Percentiles rank a stretch among this genome's conserved stretches.
Evolutionary conservation across 768 basidiomycete genomes (phyloP).

Genomic region (Psilocybe tampanensis): DNA sequence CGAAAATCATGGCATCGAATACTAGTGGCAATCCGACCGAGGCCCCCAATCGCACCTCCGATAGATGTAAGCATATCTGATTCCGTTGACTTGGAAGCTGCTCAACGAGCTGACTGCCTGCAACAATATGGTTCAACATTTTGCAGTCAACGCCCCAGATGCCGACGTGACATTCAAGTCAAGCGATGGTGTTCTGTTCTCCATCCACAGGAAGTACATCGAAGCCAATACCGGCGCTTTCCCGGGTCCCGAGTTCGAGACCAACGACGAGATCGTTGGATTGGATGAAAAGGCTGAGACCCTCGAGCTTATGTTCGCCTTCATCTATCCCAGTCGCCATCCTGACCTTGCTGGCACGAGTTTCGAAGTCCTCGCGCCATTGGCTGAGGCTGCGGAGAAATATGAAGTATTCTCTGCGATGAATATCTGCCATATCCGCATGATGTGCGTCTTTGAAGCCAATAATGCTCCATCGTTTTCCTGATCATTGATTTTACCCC

Average conservation of each 20-base stretch:
- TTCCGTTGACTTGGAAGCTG: no score
- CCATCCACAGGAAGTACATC: constrained; percentile 24
- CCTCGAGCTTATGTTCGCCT: constrained; percentile 28
- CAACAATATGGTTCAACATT: no score
- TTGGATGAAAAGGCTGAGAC: constrained; percentile 23
- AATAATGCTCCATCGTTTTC: no score
- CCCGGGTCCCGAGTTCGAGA: constrained; percentile 19
- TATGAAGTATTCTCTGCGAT: constrained; percentile 3
- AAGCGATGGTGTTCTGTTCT: constrained; percentile 20
- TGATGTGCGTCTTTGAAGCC: neutral
- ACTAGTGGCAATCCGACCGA: no score
- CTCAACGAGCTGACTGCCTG: no score
- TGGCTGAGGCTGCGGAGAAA: neutral
- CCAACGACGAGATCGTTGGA: constrained; percentile 17
- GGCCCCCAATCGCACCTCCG: no score
- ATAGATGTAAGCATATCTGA: no score
- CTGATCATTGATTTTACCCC: no score
- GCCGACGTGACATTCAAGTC: constrained; percentile 26
- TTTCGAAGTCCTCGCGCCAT: neutral
- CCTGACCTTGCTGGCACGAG: constrained; percentile 16
- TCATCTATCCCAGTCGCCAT: constrained; percentile 24
- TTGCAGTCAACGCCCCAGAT: neutral
- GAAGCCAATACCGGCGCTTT: constrained; percentile 22
- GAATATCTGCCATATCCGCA: neutral
- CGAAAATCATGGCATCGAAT: no score